phyloP scores from a whole-genome alignment of 805 yeast species.

The Blastobotrys attinorum region DNA sequence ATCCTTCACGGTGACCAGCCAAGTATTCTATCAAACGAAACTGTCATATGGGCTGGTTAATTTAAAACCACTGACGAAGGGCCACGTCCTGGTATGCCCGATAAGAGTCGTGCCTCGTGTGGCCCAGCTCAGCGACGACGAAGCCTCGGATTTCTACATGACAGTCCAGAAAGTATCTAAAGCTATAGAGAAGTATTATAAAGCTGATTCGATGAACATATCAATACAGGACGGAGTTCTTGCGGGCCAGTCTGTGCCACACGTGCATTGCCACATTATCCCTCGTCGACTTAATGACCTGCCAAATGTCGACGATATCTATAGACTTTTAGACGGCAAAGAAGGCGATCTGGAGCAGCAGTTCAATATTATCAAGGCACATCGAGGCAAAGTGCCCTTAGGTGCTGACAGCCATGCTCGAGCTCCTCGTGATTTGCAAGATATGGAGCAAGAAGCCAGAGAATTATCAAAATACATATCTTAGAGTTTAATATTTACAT shows the following conservation, averaged over 20 bases:
- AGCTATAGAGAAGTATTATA: slow-evolving; percentile 57
- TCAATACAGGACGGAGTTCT: slow-evolving; percentile 96
- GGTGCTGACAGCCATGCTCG: slow-evolving; percentile 46
- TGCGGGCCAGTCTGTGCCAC: slow-evolving; percentile 95
- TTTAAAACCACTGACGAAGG: slow-evolving; percentile 85
- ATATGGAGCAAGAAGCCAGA: slow-evolving; percentile 65
- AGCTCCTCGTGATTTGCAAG: slow-evolving; percentile 47
- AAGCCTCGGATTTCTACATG: slow-evolving; percentile 63
- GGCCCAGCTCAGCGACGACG: slow-evolving; percentile 63
- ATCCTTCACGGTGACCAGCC: slow-evolving; percentile 26
- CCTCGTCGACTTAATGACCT: slow-evolving; percentile 60
- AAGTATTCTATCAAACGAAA: slow-evolving; percentile 44
- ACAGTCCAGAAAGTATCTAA: slow-evolving; percentile 64
- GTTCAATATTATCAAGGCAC: slow-evolving; percentile 25
- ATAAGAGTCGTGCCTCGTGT: slow-evolving; percentile 58
- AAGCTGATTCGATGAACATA: slow-evolving; percentile 78
- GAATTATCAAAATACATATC: slow-evolving; percentile 31
- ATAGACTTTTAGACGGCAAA: slow-evolving; percentile 50
- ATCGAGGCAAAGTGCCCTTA: slow-evolving; percentile 15
- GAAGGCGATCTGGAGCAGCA: slow-evolving; percentile 41
- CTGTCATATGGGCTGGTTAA: slow-evolving; percentile 82
- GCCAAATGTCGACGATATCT: slow-evolving; percentile 67
- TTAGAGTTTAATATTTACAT: background rate
- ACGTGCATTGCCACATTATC: slow-evolving; percentile 86
- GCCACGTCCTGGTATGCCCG: slow-evolving; percentile 89